Evolutionary conservation across 345 rosid genomes (phyloP), one percentile per base, ranked within the genome.

Genomic region (Isatis tinctoria): DNA sequence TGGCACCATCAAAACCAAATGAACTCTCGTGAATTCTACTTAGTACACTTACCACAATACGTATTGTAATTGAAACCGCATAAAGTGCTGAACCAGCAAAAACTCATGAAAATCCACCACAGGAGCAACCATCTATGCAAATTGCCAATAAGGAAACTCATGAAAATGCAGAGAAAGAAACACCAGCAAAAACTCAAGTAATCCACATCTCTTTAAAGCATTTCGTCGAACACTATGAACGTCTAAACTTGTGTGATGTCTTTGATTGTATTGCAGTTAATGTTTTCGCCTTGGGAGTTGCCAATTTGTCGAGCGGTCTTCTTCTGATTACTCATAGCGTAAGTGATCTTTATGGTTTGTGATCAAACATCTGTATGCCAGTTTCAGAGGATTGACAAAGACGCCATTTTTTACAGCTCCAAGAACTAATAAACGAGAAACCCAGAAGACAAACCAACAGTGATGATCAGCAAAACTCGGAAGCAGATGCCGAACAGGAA

Each of bases 291-390:
- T 65, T 92, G 82, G 95, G 88, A 63, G 79, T 92, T 83, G 98
- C 97, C 18, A 96, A 89, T 81, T 69, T 90, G 75, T 73, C 90
- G 3, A 90, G 96, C 27, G 97, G 99, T 71, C 87, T 92, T 66
- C 53, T 88, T 78, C 18, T 87, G 58, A 81, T 85, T 5, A 70
- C 24, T 39, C 89, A 92, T 61, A 86, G 82, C 72, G 98, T 92
- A 77, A 84, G 97, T 85, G 20, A 60, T 53, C 56, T 48, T 39
- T 59, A 39, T 64, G 0, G 2, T 37, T 2, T 70, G 2, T 57
- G 9, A 32, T 10, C 6, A 41, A 18, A 58, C 33, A 71, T 35
- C 22, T 20, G 6, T 60, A 41, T 41, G 14, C 9, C 14, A 44
- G 6, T 0, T 2, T 40, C 57, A 32, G 5, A 27, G n/a, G 10